Conservation (phyloP, 2,329 filamentous ascomycete species). For the Falciphora oryzae region DNA sequence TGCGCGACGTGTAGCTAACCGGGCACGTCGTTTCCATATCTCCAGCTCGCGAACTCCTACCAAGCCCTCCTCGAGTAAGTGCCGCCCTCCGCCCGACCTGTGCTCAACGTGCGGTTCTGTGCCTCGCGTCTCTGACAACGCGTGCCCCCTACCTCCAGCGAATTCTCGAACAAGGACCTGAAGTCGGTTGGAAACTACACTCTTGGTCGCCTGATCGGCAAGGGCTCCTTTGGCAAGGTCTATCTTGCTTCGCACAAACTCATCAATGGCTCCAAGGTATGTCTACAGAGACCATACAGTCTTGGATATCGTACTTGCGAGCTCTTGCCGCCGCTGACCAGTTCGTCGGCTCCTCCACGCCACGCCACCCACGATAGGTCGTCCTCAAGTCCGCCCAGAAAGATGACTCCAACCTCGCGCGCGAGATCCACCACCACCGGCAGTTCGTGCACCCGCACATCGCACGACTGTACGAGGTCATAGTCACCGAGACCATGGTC, state of each 20-base stretch:
- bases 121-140: conserved; percentile 7
- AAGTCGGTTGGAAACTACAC: conserved; percentile 92
- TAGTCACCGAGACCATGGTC: conserved; percentile 89
- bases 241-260: conserved; percentile 95
- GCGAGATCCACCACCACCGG: conserved; percentile 97
- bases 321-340: no score
- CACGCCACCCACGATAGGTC: conserved; percentile 50
- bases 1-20: background rate
- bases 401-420: conserved; percentile 88
- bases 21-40: background rate
- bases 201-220: conserved; percentile 86
- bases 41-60: conserved; percentile 90
- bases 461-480: conserved; percentile 92
- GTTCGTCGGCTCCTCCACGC: background rate
- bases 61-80: conserved; percentile 89
- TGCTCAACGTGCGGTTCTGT: background rate
- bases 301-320: no score
- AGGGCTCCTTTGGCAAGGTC: conserved; percentile 97
- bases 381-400: conserved; percentile 98
- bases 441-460: conserved; percentile 98
- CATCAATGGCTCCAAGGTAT: conserved; percentile 94
- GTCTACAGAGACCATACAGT: conserved; percentile 17
- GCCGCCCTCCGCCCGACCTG: background rate
- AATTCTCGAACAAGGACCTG: conserved; percentile 89
- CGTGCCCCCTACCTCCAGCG: conserved; percentile 45